Percentiles rank a stretch among this genome's conserved stretches.
phyloP scores from a whole-genome alignment of 2,329 filamentous ascomycete genomes.

The Penicillium corylophilum region DNA sequence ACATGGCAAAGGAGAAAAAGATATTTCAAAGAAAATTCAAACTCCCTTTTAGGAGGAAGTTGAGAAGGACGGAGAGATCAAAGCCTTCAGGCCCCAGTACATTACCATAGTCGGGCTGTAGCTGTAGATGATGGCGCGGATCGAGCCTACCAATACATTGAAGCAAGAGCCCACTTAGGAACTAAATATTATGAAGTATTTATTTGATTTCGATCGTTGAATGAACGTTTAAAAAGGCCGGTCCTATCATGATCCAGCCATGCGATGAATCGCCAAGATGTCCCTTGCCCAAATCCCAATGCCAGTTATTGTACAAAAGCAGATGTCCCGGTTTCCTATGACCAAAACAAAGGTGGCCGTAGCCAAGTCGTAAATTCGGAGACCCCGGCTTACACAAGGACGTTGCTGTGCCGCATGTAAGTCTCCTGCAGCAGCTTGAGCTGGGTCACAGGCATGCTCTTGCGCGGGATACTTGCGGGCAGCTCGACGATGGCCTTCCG shows the following conservation, averaged over 20 bases:
- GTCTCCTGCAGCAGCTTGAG: conserved; percentile 40
- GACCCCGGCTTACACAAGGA: conserved; percentile 9
- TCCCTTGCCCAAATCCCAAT: background rate
- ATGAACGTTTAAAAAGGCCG: background rate
- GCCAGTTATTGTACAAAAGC: background rate
- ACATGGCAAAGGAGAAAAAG: too few relatives aligned
- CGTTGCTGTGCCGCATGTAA: conserved; percentile 37
- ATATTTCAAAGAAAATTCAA: too few relatives aligned
- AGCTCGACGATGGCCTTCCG: conserved; percentile 72
- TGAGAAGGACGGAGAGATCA: too few relatives aligned
- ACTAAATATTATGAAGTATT: background rate
- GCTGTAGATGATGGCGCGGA: too few relatives aligned
- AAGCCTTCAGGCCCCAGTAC: too few relatives aligned
- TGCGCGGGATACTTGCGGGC: conserved; percentile 48
- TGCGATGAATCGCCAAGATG: background rate
- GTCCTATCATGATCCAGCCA: background rate
- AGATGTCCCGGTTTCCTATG: too few relatives aligned
- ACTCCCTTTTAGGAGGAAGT: too few relatives aligned
- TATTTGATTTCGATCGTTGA: background rate
- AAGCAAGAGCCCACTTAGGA: too few relatives aligned
- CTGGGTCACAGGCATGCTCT: conserved; percentile 39
- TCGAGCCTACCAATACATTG: too few relatives aligned
- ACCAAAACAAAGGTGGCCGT: background rate
- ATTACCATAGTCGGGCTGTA: too few relatives aligned
- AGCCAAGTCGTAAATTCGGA: background rate